Percentiles rank a stretch among this genome's conserved stretches.
Conservation (phyloP, 352 stramenopile genomes). For the Globisporangium yorkense region DNA sequence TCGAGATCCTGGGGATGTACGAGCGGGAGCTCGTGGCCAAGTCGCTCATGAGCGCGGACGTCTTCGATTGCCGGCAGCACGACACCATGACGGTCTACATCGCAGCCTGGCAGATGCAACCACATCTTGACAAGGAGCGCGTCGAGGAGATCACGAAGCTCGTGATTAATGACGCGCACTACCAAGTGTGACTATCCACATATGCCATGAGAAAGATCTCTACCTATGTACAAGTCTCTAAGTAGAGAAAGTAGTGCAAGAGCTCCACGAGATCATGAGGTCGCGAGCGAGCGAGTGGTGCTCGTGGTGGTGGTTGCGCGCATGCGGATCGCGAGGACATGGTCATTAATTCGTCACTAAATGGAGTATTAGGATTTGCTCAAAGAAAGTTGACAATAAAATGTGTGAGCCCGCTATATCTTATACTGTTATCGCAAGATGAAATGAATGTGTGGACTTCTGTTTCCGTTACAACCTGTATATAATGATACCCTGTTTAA, state of each 20-base stretch:
- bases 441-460: neutral
- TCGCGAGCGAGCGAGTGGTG: no score
- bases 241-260: no score
- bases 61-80: constrained; percentile 65
- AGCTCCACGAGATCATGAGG: no score
- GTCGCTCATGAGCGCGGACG: constrained; percentile 59
- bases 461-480: neutral
- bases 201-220: no score
- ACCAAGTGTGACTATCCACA: constrained; percentile 14
- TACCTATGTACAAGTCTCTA: no score
- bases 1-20: constrained; percentile 71
- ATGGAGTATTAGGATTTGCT: neutral
- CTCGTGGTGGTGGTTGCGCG: no score
- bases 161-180: constrained; percentile 59
- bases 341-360: no score
- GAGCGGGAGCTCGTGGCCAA: constrained; percentile 76
- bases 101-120: constrained; percentile 85
- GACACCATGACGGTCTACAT: constrained; percentile 72
- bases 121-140: constrained; percentile 52
- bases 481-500: no score
- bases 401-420: neutral
- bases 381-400: no score
- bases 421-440: neutral
- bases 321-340: no score
- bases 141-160: constrained; percentile 61